phyloP scores from a whole-genome alignment of 2,329 filamentous ascomycete species.

The Aspergillus pseudonomiae region DNA sequence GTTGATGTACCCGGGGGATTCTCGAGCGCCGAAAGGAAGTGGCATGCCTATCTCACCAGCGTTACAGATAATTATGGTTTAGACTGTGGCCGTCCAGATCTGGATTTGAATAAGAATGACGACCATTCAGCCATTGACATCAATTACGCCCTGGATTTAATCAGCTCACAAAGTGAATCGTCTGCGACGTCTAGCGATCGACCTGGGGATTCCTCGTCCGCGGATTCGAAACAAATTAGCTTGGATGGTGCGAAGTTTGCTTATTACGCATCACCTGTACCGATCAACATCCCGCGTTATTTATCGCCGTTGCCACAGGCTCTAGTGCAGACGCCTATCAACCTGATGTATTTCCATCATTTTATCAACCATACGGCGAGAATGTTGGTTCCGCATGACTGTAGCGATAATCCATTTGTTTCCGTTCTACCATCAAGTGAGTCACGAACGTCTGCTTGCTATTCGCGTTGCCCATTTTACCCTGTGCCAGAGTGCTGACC shows the following conservation, averaged over 20 bases:
- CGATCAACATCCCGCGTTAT: constrained; percentile 63
- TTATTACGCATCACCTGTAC: constrained; percentile 72
- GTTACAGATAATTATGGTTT: constrained; percentile 63
- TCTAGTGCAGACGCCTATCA: constrained; percentile 74
- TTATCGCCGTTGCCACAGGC: constrained; percentile 60
- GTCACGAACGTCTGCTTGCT: constrained; percentile 23
- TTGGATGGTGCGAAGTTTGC: constrained; percentile 60
- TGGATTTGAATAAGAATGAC: constrained; percentile 71
- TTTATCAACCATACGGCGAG: constrained; percentile 80
- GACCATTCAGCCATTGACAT: constrained; percentile 67
- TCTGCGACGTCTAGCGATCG: constrained; percentile 6
- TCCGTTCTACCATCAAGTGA: constrained; percentile 64
- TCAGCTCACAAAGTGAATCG: constrained; percentile 21
- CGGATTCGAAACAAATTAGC: constrained; percentile 26
- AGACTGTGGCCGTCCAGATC: constrained; percentile 70
- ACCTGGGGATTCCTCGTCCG: not conserved
- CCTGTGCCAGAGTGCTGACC: constrained; percentile 43
- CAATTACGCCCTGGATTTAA: constrained; percentile 43
- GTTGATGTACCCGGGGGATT: constrained; percentile 34
- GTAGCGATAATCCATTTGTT: constrained; percentile 62
- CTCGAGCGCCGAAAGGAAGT: constrained; percentile 30
- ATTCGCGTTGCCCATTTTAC: not conserved
- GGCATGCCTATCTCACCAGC: constrained; percentile 35
- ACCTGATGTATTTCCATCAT: constrained; percentile 73
- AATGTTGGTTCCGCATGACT: constrained; percentile 65